Evolutionary conservation across 2,329 filamentous ascomycete genomes (phyloP), one percentile per base, ranked within the genome.

Genomic region (Dendryphion nanum): DNA sequence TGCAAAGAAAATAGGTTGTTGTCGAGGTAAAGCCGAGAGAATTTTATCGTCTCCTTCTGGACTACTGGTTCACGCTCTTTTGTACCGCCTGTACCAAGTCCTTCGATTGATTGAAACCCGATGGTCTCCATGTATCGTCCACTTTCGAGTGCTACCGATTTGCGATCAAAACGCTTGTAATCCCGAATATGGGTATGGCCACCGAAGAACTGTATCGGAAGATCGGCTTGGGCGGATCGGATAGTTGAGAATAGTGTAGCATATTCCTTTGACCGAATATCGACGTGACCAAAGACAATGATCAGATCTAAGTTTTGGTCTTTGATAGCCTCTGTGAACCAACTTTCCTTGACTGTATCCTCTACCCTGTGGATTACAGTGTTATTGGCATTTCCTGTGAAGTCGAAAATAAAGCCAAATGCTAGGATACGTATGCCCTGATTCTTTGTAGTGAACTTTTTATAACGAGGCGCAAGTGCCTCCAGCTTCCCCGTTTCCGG

Each of bases 391-490:
- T 95, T 95, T 14, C 83, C 82, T 1, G 79, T 87, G 55, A 98
- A 98, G 68, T 98, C 83, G 66, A 96, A 98, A 3, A 98, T 71
- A 66, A 98, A 97, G 2, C 93, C 93, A 63, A 98, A 90, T 0
- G 91, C 87, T 33, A 95, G 73, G 41, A 98, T 81, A 13, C 85
- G 79, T 42, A 95, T 82, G 4, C 85, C 86, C 51, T 88, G 87
- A 50, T 94, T 89, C 72, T 90, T 89, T 5, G 93, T 98, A 40
- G 79, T 89, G 67, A 98, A 95, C 59, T 88, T 93, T 62, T 85
- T 83, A 67, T 83, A 97, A 8, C 90, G 79, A 52, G 82, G 83
- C 5, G 89, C 89, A 53, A 96, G 78, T 2, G 90, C 86, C 35
- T 85, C 78, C 29, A 79, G 74, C 47, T 87, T 74, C 14, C 85